Conservation (phyloP, 257 asterid genomes). For the Nicotiana knightiana region DNA sequence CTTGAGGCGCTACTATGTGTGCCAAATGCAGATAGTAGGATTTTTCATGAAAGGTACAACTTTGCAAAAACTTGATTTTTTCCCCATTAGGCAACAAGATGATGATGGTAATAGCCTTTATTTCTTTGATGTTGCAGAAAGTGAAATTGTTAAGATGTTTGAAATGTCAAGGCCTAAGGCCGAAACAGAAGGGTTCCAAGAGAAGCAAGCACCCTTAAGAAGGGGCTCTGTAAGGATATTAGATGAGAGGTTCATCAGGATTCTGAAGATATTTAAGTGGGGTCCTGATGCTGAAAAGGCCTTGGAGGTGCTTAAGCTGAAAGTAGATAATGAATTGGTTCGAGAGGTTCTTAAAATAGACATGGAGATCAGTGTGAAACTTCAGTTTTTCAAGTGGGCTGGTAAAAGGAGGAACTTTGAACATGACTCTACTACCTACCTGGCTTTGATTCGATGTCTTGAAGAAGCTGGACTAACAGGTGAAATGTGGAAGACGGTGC, state of each 20-base stretch:
- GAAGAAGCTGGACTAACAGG: conserved; percentile 62
- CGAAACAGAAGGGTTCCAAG: conserved; percentile 21
- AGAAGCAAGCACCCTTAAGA: conserved; percentile 19
- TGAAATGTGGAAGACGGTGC: conserved; percentile 73
- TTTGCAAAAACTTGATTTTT: neutral
- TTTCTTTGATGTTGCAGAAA: conserved; percentile 40
- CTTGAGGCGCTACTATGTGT: neutral
- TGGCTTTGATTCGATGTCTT: conserved; percentile 61
- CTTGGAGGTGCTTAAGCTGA: conserved; percentile 64
- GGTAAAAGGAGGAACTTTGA: conserved; percentile 75
- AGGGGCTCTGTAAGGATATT: conserved; percentile 39
- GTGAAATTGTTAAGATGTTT: conserved; percentile 80
- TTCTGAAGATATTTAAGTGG: conserved; percentile 90
- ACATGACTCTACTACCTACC: conserved; percentile 67
- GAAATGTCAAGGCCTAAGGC: conserved; percentile 51
- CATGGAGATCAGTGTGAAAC: conserved; percentile 68
- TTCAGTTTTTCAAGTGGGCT: conserved; percentile 86
- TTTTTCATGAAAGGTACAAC: neutral
- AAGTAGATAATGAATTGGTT: conserved; percentile 67
- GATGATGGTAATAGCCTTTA: neutral
- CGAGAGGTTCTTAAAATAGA: conserved; percentile 71
- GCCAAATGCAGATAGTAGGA: neutral
- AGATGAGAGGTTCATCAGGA: conserved; percentile 82
- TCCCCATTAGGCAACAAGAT: neutral
- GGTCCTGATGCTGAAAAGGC: conserved; percentile 94